These are phyloP conservation scores for Linnemannia exigua DNA, from an alignment of 192 early-diverging fungal species.

Conservation along the genomic window DNA sequence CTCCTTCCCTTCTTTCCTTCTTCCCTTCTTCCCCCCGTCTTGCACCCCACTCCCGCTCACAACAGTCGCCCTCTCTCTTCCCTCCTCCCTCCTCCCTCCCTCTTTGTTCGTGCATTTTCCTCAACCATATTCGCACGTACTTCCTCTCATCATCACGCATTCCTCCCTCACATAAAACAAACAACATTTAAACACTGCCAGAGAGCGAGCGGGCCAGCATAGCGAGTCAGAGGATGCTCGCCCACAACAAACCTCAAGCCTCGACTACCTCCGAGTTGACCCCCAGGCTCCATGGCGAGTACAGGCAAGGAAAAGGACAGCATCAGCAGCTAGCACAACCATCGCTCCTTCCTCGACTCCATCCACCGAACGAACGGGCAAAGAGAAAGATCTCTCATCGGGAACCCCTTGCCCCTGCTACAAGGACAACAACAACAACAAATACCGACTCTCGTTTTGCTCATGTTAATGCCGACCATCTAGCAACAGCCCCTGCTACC, in stretches of 20 bases:
- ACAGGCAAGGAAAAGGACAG: neutral
- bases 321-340: neutral
- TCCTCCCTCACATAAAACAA: neutral
- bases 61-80: neutral
- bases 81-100: neutral
- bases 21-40: neutral
- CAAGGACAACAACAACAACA: neutral
- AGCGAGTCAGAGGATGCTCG: slow-evolving; percentile 7
- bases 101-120: neutral
- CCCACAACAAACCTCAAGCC: slow-evolving; percentile 10
- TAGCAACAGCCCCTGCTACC: neutral
- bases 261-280: neutral
- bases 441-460: neutral
- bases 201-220: neutral
- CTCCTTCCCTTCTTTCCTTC: neutral
- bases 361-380: neutral
- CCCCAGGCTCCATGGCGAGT: neutral
- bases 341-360: neutral
- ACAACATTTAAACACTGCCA: neutral
- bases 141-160: neutral
- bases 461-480: neutral
- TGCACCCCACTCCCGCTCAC: neutral
- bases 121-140: too few species aligned
- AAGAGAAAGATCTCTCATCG: slow-evolving; percentile 4
- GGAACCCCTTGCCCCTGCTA: neutral